These are phyloP conservation scores for Globisporangium uncinulatum DNA, from an alignment of 352 stramenopile species.

Conservation along the genomic window DNA sequence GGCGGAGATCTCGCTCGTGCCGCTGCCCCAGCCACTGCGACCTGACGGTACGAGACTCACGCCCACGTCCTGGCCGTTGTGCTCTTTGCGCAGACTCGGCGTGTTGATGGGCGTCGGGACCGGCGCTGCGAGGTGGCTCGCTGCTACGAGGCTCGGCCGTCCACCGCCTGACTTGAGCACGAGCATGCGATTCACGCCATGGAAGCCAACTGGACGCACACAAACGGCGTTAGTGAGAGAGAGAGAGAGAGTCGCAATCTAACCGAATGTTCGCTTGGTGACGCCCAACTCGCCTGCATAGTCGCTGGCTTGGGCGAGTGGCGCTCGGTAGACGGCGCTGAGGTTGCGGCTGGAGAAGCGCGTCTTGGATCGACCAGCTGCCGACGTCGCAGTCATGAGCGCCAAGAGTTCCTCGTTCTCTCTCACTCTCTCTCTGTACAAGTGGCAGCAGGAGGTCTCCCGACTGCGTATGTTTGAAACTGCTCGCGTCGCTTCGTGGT, in stretches of 20 bases:
- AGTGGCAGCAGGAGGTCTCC: no score
- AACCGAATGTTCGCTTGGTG: no score
- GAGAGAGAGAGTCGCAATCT: not conserved
- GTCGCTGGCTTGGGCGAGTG: slow-evolving; percentile 29
- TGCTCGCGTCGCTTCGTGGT: not conserved
- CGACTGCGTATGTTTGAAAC: not conserved
- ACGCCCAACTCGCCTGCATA: slow-evolving; percentile 14
- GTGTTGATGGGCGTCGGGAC: slow-evolving; percentile 74
- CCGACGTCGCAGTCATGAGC: slow-evolving; percentile 40
- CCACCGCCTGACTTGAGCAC: slow-evolving; percentile 32
- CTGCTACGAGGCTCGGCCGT: slow-evolving; percentile 2
- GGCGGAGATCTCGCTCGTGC: not conserved
- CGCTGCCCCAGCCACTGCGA: slow-evolving; percentile 29
- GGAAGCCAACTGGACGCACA: slow-evolving; percentile 10
- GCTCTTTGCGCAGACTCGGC: slow-evolving; percentile 62
- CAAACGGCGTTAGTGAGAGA: not conserved
- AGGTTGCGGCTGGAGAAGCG: slow-evolving; percentile 78
- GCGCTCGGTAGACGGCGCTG: slow-evolving; percentile 60
- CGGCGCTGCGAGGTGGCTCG: slow-evolving; percentile 15
- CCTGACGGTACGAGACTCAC: slow-evolving; percentile 31
- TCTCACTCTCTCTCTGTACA: no score
- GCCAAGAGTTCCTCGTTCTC: no score
- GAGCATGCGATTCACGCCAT: slow-evolving; percentile 36
- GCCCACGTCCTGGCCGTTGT: slow-evolving; percentile 32
- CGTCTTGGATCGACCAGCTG: slow-evolving; percentile 42